These are phyloP conservation scores for Syncephalastrum sp. DNA, from an alignment of 371 early-diverging fungal genomes.

Conservation along the genomic window DNA sequence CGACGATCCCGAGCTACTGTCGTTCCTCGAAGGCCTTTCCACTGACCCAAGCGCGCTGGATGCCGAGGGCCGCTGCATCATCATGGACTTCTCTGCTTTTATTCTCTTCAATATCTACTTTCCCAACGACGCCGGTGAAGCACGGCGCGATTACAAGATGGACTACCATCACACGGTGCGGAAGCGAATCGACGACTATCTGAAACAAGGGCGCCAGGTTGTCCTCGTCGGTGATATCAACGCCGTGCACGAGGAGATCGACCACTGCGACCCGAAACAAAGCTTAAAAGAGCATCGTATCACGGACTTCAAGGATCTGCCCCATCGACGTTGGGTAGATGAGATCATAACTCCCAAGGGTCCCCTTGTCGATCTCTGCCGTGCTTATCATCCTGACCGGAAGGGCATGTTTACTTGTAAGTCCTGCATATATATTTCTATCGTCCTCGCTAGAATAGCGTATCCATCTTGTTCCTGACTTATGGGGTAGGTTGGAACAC, in stretches of 20 bases:
- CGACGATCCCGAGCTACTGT: constrained; percentile 1
- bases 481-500: constrained; percentile 69
- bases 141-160: constrained; percentile 62
- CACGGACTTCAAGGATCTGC: constrained; percentile 61
- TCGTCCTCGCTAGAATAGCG: no score
- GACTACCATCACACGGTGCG: constrained; percentile 61
- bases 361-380: constrained; percentile 53
- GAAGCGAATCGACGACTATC: constrained; percentile 47
- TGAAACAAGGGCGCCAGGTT: constrained; percentile 61
- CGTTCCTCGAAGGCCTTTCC: constrained; percentile 16
- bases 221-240: constrained; percentile 83
- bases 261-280: constrained; percentile 78
- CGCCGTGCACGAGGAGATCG: constrained; percentile 69
- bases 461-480: no score
- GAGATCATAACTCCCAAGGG: constrained; percentile 55
- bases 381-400: constrained; percentile 50
- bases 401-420: constrained; percentile 59
- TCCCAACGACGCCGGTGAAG: constrained; percentile 65
- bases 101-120: constrained; percentile 83
- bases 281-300: constrained; percentile 57
- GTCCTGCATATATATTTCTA: constrained; percentile 3
- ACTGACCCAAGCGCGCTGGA: constrained; percentile 58
- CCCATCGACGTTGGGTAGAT: constrained; percentile 73
- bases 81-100: constrained; percentile 81
- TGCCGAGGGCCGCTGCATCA: constrained; percentile 75